Evolutionary conservation across 352 stramenopile species (phyloP), one percentile per base, ranked within the genome.

Genomic region (Phytophthora nicotianae): DNA sequence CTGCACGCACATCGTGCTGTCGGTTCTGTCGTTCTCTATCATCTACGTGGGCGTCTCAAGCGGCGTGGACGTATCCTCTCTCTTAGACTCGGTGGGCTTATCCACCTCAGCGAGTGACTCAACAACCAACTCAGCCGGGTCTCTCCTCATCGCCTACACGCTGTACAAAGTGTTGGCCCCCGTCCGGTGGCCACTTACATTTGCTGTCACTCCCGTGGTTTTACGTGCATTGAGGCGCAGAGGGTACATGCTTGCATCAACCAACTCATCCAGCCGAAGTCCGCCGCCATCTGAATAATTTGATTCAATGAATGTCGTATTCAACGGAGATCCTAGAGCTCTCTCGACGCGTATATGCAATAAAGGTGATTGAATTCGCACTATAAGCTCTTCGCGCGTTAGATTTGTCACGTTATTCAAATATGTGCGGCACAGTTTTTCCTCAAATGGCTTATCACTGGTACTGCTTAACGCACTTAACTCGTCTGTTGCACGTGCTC

Each of bases 401-500:
- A 55, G 54, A 38, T 41, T 53, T 60, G n/a, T 19, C 23, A 50
- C 29, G 32, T 50, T 59, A 56, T n/a, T 24, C 40, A 17, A 27
- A 52, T 27, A 48, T 51, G n/a, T 47, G 32, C 16, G 17, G 27
- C 45, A 20, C 42, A 43, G n/a, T 10, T 0, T 38, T 38, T 41
- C 16, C 7, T 19, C 35, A 20, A 41, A 32, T 32, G 26, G 26
- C 26, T 32, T 32, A 4, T n/a, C n/a, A n/a, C n/a, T n/a, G n/a
- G n/a, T n/a, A 27, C 35, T 35, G 17, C 24, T 17, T 51, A 16
- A 9, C 19, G 26, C 14, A 53, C 26, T 66, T 90, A 93, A 50
- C 82, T 91, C 6, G 85, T 96, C 70, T 98, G 89, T 63, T 97
- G 91, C 65, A 99, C 96, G 64, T 98, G 98, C 59, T 93, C 81